phyloP scores from a whole-genome alignment of 2,329 filamentous ascomycete genomes.

The Rhynchosporium graminicola region DNA sequence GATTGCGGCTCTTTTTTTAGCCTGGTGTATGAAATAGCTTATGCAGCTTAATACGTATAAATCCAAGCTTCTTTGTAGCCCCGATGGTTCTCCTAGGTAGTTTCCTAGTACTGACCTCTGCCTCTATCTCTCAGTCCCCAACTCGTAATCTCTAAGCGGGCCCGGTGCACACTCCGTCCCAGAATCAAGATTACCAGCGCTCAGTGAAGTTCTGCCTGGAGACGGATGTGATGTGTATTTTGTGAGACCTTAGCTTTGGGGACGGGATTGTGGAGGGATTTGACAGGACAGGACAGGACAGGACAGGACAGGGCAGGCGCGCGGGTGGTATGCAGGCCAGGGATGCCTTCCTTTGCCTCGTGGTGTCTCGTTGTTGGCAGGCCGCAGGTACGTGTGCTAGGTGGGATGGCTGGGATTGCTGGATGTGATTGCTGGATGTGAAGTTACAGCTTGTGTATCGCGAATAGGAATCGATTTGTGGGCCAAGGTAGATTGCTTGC shows the following conservation, averaged over 20 bases:
- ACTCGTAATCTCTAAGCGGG: neutral
- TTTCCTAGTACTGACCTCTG: neutral
- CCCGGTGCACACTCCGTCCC: neutral
- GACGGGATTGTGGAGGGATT: neutral
- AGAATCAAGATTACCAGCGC: neutral
- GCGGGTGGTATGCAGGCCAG: conserved; percentile 5
- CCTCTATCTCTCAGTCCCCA: neutral
- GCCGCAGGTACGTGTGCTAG: too few relatives aligned
- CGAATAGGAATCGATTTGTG: too few relatives aligned
- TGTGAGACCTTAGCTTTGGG: neutral
- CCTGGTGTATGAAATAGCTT: neutral
- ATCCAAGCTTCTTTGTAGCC: neutral
- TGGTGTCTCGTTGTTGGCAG: conserved; percentile 6
- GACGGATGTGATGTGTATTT: neutral
- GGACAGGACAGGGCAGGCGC: neutral
- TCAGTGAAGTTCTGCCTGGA: neutral
- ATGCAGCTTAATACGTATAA: neutral
- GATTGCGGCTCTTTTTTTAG: conserved; percentile 26
- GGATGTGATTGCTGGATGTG: too few relatives aligned
- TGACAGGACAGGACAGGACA: neutral
- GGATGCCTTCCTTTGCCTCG: conserved; percentile 1
- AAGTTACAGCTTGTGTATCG: too few relatives aligned
- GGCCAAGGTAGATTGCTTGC: too few relatives aligned
- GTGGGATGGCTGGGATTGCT: neutral
- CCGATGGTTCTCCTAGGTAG: neutral